A percentile compares a stretch with the other conserved stretches of the same genome.
Evolutionary conservation across 2,329 filamentous ascomycete species (phyloP).

Genomic region (Beauveria varroae): DNA sequence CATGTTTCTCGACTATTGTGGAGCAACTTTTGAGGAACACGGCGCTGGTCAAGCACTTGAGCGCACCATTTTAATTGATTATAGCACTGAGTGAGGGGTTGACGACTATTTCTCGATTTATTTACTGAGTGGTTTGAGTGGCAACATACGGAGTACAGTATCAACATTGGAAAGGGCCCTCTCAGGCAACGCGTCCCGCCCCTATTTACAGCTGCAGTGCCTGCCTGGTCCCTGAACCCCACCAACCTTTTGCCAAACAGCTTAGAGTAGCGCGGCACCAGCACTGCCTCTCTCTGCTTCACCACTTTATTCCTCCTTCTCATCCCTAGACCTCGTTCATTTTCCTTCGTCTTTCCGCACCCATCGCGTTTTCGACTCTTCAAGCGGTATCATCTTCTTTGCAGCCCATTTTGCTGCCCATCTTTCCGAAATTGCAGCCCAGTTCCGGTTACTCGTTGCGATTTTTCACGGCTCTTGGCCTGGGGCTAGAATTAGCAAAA

Average conservation of each 20-base stretch:
- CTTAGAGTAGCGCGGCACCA: not conserved
- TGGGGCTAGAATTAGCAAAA: slow-evolving; percentile 4
- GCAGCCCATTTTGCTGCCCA: not conserved
- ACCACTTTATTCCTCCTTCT: not conserved
- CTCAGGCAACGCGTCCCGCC: not conserved
- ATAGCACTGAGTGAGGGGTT: not conserved
- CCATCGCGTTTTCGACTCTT: not conserved
- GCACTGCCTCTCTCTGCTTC: not conserved
- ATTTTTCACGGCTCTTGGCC: not conserved
- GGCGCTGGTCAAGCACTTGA: not conserved
- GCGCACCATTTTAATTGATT: not conserved
- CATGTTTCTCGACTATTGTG: not conserved
- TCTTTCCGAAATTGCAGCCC: not conserved
- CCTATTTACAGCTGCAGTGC: not conserved
- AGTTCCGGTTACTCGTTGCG: not conserved
- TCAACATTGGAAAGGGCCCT: not conserved
- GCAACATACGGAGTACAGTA: not conserved
- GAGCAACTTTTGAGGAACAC: not conserved
- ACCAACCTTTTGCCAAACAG: not conserved
- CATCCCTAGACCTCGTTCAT: not conserved
- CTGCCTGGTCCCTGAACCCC: not conserved
- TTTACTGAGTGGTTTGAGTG: not conserved
- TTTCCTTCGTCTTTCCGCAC: not conserved
- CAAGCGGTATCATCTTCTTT: not conserved
- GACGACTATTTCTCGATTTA: too few species aligned